Conservation (phyloP, 805 yeast species). For the Nakazawaea laoshanensis region DNA sequence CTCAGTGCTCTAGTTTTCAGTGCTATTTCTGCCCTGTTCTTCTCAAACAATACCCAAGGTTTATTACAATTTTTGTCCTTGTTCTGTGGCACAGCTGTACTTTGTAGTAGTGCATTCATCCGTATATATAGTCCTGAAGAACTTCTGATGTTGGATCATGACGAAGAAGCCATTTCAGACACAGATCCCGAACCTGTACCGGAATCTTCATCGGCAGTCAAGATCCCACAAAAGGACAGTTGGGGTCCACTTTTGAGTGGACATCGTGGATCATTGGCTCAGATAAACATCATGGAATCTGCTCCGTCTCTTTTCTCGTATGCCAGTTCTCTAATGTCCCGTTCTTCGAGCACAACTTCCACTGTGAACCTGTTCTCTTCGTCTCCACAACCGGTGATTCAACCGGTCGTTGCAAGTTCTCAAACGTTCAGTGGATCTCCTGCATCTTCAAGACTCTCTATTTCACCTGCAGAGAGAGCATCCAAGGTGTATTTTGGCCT, state of each 20-base stretch:
- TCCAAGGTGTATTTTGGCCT: slow-evolving; percentile 1
- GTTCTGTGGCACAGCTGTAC: slow-evolving; percentile 38
- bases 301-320: slow-evolving; percentile 22
- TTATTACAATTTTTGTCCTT: slow-evolving; percentile 47
- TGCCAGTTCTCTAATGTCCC: slow-evolving; percentile 16
- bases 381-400: slow-evolving; percentile 1
- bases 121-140: slow-evolving; percentile 23
- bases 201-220: neutral
- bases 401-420: neutral
- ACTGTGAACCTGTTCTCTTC: slow-evolving; percentile 1
- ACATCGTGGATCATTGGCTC: slow-evolving; percentile 28
- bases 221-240: slow-evolving; percentile 1
- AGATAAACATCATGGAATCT: slow-evolving; percentile 17
- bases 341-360: slow-evolving; percentile 14
- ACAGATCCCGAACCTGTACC: neutral
- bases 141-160: slow-evolving; percentile 13
- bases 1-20: slow-evolving; percentile 63
- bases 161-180: slow-evolving; percentile 3
- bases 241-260: slow-evolving; percentile 16
- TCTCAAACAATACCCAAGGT: slow-evolving; percentile 42
- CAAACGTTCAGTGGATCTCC: slow-evolving; percentile 8
- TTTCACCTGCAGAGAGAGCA: slow-evolving; percentile 1
- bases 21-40: slow-evolving; percentile 43
- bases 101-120: slow-evolving; percentile 37
- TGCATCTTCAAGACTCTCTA: slow-evolving; percentile 5